Percentiles rank a stretch among this genome's conserved stretches.
Evolutionary conservation across 768 basidiomycete species (phyloP).

Genomic region (Steccherinum ochraceum): DNA sequence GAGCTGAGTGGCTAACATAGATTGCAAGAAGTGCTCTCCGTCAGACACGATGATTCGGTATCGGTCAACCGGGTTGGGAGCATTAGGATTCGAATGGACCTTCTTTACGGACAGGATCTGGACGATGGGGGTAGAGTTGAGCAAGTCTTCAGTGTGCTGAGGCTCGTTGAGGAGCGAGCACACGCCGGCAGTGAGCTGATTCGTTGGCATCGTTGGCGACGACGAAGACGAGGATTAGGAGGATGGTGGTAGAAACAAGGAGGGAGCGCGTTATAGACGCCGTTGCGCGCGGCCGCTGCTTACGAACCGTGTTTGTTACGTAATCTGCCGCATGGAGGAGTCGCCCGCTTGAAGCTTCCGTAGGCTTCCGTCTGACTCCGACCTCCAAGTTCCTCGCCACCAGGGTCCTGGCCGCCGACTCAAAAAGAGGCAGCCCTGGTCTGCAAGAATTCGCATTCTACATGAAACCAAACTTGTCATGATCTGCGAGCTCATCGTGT

Average conservation of each 20-base stretch:
- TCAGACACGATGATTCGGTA: constrained; percentile 87
- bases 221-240: not conserved
- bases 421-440: no score
- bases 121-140: constrained; percentile 40
- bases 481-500: no score
- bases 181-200: constrained; percentile 54
- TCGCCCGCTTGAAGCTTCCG: no score
- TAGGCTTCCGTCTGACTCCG: no score
- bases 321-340: no score
- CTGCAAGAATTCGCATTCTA: no score
- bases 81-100: constrained; percentile 39
- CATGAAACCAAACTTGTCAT: no score
- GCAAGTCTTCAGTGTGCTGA: constrained; percentile 32
- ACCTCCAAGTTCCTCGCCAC: no score
- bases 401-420: no score
- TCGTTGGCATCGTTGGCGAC: constrained; percentile 8
- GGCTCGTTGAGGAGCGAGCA: constrained; percentile 43
- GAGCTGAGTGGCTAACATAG: constrained; percentile 92
- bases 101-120: constrained; percentile 85
- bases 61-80: constrained; percentile 39
- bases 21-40: constrained; percentile 79
- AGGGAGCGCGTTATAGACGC: not conserved
- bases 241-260: constrained; percentile 6
- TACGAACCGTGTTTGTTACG: constrained; percentile 15
- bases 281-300: not conserved